phyloP scores from a whole-genome alignment of 208 protist genomes.

The Pavlovales sp. region DNA sequence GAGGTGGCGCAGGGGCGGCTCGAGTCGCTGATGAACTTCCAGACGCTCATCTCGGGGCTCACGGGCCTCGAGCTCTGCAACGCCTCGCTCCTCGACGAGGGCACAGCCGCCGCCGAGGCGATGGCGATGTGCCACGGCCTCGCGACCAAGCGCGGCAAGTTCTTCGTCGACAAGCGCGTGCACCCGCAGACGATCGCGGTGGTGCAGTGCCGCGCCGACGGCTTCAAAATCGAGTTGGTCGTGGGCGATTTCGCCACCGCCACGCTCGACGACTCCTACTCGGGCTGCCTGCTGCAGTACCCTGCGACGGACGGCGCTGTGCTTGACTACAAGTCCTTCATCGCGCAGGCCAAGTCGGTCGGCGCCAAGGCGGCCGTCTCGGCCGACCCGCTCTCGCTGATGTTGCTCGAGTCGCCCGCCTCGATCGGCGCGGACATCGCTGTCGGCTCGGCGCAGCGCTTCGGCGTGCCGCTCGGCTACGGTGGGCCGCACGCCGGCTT shows the following conservation, averaged over 20 bases:
- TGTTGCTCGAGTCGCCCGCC: conserved; percentile 79
- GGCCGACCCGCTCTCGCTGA: conserved; percentile 85
- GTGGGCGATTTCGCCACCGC: conserved; percentile 68
- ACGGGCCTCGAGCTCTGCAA: conserved; percentile 88
- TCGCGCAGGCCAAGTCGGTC: conserved; percentile 55
- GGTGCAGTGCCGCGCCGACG: conserved; percentile 65
- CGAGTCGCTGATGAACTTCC: conserved; percentile 94
- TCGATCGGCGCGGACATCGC: conserved; percentile 87
- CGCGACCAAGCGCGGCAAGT: conserved; percentile 53
- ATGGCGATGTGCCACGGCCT: conserved; percentile 67
- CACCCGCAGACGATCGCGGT: conserved; percentile 77
- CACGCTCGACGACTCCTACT: conserved; percentile 51
- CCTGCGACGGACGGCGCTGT: conserved; percentile 78
- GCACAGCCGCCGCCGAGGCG: conserved; percentile 73
- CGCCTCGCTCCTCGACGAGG: conserved; percentile 92
- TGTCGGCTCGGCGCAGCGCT: conserved; percentile 84
- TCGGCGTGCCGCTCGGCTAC: conserved; percentile 83
- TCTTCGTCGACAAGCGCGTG: conserved; percentile 66
- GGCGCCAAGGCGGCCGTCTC: conserved; percentile 60
- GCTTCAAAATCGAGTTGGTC: conserved; percentile 76
- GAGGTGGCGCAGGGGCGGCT: conserved; percentile 85
- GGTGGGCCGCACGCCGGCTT: conserved; percentile 97
- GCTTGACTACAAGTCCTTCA: conserved; percentile 73
- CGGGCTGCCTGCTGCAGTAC: conserved; percentile 86
- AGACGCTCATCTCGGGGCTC: conserved; percentile 80